Percentiles rank a stretch among this genome's conserved stretches.
phyloP scores from a whole-genome alignment of 805 yeast species.

The Wickerhamomyces ciferrii region DNA sequence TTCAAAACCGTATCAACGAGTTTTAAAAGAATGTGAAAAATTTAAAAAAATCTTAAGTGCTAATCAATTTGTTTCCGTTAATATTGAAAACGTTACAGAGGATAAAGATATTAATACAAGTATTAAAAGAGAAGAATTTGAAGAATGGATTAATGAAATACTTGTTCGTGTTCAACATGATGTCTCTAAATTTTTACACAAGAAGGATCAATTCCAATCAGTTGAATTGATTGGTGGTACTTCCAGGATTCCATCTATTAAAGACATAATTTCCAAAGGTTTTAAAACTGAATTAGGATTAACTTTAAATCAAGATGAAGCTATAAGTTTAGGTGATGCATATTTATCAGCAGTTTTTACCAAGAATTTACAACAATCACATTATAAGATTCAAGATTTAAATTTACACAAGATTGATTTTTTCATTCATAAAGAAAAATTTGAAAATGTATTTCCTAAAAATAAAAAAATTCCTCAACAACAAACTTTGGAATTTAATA shows the following conservation, averaged over 20 bases:
- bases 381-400: constrained; percentile 78
- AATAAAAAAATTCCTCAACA: constrained; percentile 67
- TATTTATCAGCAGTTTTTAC: constrained; percentile 86
- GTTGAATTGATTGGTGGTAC: constrained; percentile 83
- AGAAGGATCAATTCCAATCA: constrained; percentile 68
- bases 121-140: constrained; percentile 70
- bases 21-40: constrained; percentile 67
- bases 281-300: constrained; percentile 67
- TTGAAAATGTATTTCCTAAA: constrained; percentile 62
- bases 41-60: constrained; percentile 82
- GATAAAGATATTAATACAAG: constrained; percentile 71
- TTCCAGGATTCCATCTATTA: constrained; percentile 76
- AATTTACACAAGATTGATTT: constrained; percentile 74
- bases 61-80: constrained; percentile 71
- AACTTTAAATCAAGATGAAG: constrained; percentile 95
- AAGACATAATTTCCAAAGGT: constrained; percentile 55
- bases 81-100: constrained; percentile 77
- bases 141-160: constrained; percentile 59
- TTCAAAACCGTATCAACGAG: constrained; percentile 78
- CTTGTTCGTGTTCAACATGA: constrained; percentile 56
- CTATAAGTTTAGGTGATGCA: constrained; percentile 95
- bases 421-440: constrained; percentile 68
- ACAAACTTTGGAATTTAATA: constrained; percentile 24
- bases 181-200: constrained; percentile 50
- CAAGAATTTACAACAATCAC: constrained; percentile 80